These are phyloP conservation scores for Rhododendron williamsianum DNA, from an alignment of 148 eudicot species.

Conservation along the genomic window DNA sequence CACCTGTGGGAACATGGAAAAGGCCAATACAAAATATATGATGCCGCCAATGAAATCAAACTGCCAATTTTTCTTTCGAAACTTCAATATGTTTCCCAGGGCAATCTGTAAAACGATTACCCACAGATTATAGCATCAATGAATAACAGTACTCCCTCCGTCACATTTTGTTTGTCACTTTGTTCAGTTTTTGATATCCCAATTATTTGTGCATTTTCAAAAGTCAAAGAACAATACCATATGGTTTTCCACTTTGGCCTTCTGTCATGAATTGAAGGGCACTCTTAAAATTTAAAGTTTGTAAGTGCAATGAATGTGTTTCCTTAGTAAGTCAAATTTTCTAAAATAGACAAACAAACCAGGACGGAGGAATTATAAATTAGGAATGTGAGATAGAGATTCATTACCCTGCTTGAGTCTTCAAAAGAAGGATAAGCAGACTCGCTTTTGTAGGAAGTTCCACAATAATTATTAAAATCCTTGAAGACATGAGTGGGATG, in stretches of 20 bases:
- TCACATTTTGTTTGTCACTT: neutral
- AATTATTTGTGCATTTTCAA: neutral
- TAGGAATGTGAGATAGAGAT: neutral
- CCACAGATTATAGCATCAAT: neutral
- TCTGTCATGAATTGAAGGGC: neutral
- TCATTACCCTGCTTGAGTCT: conserved; percentile 89
- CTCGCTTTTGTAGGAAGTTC: conserved; percentile 55
- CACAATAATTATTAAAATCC: conserved; percentile 54
- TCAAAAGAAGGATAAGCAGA: conserved; percentile 91
- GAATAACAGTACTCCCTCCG: neutral
- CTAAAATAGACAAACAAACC: neutral
- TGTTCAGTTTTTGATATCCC: neutral
- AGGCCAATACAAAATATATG: conserved; percentile 81
- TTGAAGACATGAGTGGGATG: conserved; percentile 96
- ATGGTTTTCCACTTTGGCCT: neutral
- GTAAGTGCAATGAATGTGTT: neutral
- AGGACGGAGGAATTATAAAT: neutral
- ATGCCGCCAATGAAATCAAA: conserved; percentile 96
- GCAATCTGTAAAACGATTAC: conserved; percentile 63
- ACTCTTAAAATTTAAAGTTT: neutral
- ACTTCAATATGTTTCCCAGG: conserved; percentile 91
- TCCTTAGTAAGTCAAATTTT: neutral
- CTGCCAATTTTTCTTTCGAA: conserved; percentile 99
- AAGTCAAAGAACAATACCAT: conserved; percentile 3
- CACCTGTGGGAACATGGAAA: conserved; percentile 99